A percentile compares a stretch with the other conserved stretches of the same genome.
phyloP scores from a whole-genome alignment of 495 filamentous ascomycete genomes.

The Glarea lozoyensis region DNA sequence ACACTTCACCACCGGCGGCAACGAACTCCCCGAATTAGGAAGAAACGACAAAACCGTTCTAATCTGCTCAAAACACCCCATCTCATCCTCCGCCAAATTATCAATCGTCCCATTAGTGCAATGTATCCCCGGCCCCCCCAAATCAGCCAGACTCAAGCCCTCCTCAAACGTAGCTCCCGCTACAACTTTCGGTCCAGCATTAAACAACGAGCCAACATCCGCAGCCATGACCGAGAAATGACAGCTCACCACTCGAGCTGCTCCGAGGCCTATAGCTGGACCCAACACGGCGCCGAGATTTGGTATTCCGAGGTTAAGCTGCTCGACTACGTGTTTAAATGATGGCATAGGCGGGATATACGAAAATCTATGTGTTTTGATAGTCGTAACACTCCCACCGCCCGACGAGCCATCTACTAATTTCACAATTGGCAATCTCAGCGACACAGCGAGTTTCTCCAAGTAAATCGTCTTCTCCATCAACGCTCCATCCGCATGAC shows the following conservation, averaged over 20 bases:
- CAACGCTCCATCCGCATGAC: slow-evolving; percentile 52
- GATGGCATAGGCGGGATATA: slow-evolving; percentile 47
- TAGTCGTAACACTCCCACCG: slow-evolving; percentile 53
- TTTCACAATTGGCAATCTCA: slow-evolving; percentile 50
- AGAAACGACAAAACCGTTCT: slow-evolving; percentile 45
- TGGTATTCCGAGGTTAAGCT: slow-evolving; percentile 54
- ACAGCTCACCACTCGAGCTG: slow-evolving; percentile 48
- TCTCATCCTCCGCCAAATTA: slow-evolving; percentile 51
- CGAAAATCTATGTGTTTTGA: slow-evolving; percentile 32
- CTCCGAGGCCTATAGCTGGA: slow-evolving; percentile 54
- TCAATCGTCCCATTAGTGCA: slow-evolving; percentile 60
- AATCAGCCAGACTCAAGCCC: slow-evolving; percentile 43
- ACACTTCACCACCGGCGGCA: slow-evolving; percentile 38
- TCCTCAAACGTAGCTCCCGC: slow-evolving; percentile 52
- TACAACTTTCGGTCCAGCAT: slow-evolving; percentile 56
- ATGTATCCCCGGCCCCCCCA: slow-evolving; percentile 50
- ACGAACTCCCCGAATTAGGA: slow-evolving; percentile 44
- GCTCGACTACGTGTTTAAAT: slow-evolving; percentile 39
- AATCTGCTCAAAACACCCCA: slow-evolving; percentile 50
- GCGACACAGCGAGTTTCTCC: slow-evolving; percentile 41
- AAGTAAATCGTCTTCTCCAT: slow-evolving; percentile 50
- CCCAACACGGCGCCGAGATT: slow-evolving; percentile 54
- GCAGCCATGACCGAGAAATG: slow-evolving; percentile 61
- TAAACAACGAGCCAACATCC: slow-evolving; percentile 52
- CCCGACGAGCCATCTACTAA: slow-evolving; percentile 55